A percentile compares a stretch with the other conserved stretches of the same genome.
Evolutionary conservation across 495 filamentous ascomycete species (phyloP).

Genomic region (Amniculicola lignicola): DNA sequence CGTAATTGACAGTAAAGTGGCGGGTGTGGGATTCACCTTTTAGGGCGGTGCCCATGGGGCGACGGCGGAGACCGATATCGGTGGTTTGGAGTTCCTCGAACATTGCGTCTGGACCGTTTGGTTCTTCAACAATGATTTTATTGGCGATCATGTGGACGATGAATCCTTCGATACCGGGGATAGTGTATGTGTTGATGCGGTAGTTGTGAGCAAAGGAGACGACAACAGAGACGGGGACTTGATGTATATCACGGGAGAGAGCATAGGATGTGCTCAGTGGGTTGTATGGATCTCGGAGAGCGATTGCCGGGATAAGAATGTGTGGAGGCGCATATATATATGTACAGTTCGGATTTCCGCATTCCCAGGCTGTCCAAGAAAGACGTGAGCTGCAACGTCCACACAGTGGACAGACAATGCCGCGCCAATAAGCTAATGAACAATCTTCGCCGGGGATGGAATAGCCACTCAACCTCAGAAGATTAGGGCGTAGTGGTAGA

Average conservation of each 20-base stretch:
- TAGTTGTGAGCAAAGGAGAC: constrained; percentile 38
- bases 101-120: constrained; percentile 60
- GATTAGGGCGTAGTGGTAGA: constrained; percentile 40
- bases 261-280: constrained; percentile 25
- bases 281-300: constrained; percentile 41
- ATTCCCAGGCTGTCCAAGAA: constrained; percentile 65
- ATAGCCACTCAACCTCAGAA: constrained; percentile 43
- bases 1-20: constrained; percentile 77
- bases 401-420: constrained; percentile 73
- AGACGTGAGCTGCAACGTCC: constrained; percentile 59
- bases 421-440: constrained; percentile 51
- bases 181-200: constrained; percentile 37
- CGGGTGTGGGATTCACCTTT: constrained; percentile 50
- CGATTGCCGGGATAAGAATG: constrained; percentile 40
- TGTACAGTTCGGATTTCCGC: constrained; percentile 51
- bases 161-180: constrained; percentile 50
- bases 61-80: constrained; percentile 48
- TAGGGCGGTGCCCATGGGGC: constrained; percentile 6
- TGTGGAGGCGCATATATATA: constrained; percentile 45
- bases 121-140: constrained; percentile 46
- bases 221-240: constrained; percentile 43
- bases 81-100: constrained; percentile 58
- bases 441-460: constrained; percentile 36
- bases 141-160: constrained; percentile 64
- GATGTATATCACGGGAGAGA: constrained; percentile 24